phyloP scores from a whole-genome alignment of 805 yeast genomes.

The Saccharomycopsis microspora region DNA sequence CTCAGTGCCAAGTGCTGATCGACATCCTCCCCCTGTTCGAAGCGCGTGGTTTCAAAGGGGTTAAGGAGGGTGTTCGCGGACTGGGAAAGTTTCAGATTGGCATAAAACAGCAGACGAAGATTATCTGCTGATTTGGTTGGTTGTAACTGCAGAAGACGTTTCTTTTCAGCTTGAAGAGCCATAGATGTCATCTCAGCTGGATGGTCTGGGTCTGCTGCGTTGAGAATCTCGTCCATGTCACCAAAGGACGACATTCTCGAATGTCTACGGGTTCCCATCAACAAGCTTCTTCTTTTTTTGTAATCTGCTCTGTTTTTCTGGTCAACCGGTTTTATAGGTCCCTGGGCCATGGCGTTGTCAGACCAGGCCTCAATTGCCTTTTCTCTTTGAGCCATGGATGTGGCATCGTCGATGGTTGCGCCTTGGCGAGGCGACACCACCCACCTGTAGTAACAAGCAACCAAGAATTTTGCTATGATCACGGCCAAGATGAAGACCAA shows the following conservation, averaged over 20 bases:
- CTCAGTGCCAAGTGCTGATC: background rate
- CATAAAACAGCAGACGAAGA: conserved; percentile 7
- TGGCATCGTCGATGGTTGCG: conserved; percentile 48
- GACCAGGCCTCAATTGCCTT: conserved; percentile 80
- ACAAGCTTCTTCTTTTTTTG: conserved; percentile 20
- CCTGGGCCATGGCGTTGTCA: conserved; percentile 42
- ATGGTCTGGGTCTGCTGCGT: background rate
- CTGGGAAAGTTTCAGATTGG: conserved; percentile 5
- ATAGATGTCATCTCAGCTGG: conserved; percentile 12
- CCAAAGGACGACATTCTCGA: conserved; percentile 22
- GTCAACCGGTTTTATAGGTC: conserved; percentile 41
- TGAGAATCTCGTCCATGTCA: conserved; percentile 3
- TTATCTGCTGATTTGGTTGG: background rate
- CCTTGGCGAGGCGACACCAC: conserved; percentile 70
- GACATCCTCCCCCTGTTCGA: conserved; percentile 1
- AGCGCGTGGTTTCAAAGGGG: conserved; percentile 12
- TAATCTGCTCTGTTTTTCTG: conserved; percentile 41
- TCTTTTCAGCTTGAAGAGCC: conserved; percentile 8
- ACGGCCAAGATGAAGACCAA: conserved; percentile 77
- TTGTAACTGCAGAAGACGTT: background rate
- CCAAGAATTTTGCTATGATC: conserved; percentile 62
- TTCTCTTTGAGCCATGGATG: conserved; percentile 50
- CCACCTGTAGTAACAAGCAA: conserved; percentile 91
- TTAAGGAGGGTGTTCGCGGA: conserved; percentile 8
- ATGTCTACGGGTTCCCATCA: conserved; percentile 24